Evolutionary conservation across 176 grass and related monocot genomes (phyloP).

Genomic region (Thinopyrum elongatum): DNA sequence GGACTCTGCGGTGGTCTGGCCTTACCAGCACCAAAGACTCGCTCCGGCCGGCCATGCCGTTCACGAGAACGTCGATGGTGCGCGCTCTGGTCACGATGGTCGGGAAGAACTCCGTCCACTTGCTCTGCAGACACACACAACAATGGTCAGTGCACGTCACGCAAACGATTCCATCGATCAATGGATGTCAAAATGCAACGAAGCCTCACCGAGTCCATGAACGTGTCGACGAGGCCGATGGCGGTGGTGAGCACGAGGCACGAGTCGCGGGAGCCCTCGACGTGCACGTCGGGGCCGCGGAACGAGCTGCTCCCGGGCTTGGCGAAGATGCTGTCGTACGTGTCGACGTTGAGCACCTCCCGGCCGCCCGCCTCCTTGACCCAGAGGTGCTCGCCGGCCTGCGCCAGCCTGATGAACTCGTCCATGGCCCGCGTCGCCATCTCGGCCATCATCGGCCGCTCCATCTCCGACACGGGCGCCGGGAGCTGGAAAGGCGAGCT

Average conservation of each 20-base stretch:
- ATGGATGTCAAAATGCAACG: background rate
- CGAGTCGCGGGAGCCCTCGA: constrained; percentile 75
- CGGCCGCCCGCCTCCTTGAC: constrained; percentile 34
- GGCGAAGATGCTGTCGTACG: constrained; percentile 64
- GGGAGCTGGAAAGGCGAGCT: constrained; percentile 45
- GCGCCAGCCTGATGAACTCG: constrained; percentile 73
- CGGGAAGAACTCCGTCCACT: constrained; percentile 76
- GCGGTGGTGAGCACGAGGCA: constrained; percentile 62
- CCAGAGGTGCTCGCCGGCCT: constrained; percentile 75
- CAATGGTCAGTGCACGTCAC: constrained; percentile 1
- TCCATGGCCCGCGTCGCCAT: constrained; percentile 83
- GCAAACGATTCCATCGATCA: background rate
- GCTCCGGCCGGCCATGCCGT: constrained; percentile 66
- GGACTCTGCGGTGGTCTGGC: background rate
- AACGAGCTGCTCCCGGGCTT: constrained; percentile 52
- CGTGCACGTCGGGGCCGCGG: constrained; percentile 49
- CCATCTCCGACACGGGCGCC: constrained; percentile 58
- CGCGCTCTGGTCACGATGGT: constrained; percentile 65
- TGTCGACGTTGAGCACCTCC: constrained; percentile 63
- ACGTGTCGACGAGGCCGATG: constrained; percentile 61
- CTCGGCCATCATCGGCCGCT: constrained; percentile 74
- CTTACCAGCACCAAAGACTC: constrained; percentile 79
- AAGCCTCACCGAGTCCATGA: constrained; percentile 74
- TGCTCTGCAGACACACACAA: constrained; percentile 40
- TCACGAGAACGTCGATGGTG: constrained; percentile 74